Evolutionary conservation across 2,329 filamentous ascomycete species (phyloP).

Genomic region (Plectosphaerella cucumerina): DNA sequence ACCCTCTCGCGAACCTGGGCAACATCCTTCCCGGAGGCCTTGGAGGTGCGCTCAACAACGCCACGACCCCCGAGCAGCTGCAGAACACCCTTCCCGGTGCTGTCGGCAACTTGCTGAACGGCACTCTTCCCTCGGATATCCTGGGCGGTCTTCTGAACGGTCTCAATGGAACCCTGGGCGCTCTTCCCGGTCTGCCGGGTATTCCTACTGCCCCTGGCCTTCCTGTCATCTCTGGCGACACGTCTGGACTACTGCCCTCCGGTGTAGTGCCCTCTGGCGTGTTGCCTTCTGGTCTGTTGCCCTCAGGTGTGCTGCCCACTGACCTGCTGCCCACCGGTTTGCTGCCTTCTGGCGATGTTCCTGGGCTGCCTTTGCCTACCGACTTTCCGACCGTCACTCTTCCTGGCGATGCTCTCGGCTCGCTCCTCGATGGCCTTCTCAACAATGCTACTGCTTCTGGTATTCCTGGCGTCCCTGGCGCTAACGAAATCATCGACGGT

Average conservation of each 20-base stretch:
- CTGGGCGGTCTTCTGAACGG: not conserved
- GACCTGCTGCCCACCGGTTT: too few species aligned
- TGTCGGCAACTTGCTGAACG: not conserved
- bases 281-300: too few species aligned
- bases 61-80: not conserved
- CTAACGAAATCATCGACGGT: not conserved
- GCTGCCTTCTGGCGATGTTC: not conserved
- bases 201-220: too few species aligned
- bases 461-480: not conserved
- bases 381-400: not conserved
- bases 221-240: too few species aligned
- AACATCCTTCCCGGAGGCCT: not conserved
- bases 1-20: not conserved
- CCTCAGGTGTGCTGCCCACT: too few species aligned
- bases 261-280: too few species aligned
- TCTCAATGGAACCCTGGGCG: not conserved
- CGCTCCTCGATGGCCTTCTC: not conserved
- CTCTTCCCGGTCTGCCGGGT: too few species aligned
- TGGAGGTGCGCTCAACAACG: not conserved
- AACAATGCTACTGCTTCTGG: not conserved
- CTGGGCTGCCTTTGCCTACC: not conserved
- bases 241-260: too few species aligned
- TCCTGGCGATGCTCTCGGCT: not conserved
- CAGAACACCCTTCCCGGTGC: not conserved
- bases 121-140: not conserved